Percentiles rank a stretch among this genome's conserved stretches.
phyloP scores from a whole-genome alignment of 495 filamentous ascomycete genomes.

The Lineolata rhizophorae region DNA sequence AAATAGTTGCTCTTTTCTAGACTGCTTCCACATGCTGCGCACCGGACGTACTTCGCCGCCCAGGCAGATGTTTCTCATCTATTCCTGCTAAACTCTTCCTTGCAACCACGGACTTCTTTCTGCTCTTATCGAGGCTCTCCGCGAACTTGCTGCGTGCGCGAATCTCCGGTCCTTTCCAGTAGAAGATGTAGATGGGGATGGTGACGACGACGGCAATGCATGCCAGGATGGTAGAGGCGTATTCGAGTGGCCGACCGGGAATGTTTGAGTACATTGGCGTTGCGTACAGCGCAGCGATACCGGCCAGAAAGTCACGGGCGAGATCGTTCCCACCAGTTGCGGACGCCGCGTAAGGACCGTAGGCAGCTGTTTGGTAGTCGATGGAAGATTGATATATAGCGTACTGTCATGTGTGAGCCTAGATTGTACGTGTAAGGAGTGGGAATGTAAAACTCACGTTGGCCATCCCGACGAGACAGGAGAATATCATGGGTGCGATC shows the following conservation, averaged over 20 bases:
- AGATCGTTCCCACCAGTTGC: conserved; percentile 12
- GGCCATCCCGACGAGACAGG: conserved; percentile 8
- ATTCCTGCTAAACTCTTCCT: too few species aligned
- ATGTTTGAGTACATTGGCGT: conserved; percentile 11
- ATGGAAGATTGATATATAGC: conserved; percentile 11
- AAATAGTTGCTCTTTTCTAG: too few species aligned
- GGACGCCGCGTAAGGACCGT: conserved; percentile 10
- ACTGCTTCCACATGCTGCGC: too few species aligned
- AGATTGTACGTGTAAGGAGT: background rate
- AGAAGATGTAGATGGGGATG: conserved; percentile 27
- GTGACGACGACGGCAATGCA: conserved; percentile 22
- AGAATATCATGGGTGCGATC: conserved; percentile 12
- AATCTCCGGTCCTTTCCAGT: conserved; percentile 26
- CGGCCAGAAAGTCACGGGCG: conserved; percentile 11
- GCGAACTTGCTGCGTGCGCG: conserved; percentile 26
- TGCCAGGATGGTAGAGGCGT: conserved; percentile 23
- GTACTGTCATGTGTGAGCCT: conserved; percentile 3
- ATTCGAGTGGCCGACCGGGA: conserved; percentile 17
- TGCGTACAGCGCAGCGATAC: conserved; percentile 10
- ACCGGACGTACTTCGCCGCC: too few species aligned
- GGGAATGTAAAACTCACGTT: conserved; percentile 4
- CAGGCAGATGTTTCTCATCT: too few species aligned
- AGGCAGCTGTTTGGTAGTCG: conserved; percentile 13
- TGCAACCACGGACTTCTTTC: too few species aligned
- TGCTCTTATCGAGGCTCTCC: conserved; percentile 9